Evolutionary conservation across 306 rosid species (phyloP).

Genomic region (Dryas drummondii): DNA sequence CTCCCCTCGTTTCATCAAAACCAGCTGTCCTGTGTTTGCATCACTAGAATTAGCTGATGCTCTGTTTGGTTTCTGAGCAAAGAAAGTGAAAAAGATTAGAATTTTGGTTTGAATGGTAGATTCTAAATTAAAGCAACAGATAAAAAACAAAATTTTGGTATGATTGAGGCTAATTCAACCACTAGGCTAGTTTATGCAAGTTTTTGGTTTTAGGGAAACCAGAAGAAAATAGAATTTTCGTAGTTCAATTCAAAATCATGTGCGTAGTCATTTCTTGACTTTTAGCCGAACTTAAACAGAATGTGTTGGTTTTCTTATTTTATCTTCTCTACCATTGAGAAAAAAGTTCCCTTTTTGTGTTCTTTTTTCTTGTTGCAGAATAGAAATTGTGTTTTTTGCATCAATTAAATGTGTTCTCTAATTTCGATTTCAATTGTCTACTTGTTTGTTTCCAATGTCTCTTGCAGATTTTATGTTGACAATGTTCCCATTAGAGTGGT

Average conservation of each 20-base stretch:
- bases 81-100: neutral
- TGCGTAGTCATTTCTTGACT: neutral
- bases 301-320: neutral
- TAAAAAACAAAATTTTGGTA: neutral
- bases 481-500: conserved; percentile 81
- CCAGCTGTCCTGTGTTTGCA: conserved; percentile 4
- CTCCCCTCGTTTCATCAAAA: conserved; percentile 50
- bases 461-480: conserved; percentile 85
- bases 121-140: neutral
- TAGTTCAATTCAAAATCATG: neutral
- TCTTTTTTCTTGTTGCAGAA: neutral
- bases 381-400: neutral
- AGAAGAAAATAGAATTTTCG: conserved; percentile 1
- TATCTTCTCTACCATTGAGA: too few relatives aligned
- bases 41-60: neutral
- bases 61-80: neutral
- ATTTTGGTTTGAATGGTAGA: neutral
- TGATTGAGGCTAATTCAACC: neutral
- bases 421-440: conserved; percentile 9
- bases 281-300: neutral
- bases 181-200: neutral
- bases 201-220: neutral
- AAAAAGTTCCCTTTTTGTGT: neutral
- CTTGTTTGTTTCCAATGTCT: conserved; percentile 4
- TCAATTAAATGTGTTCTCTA: neutral